Evolutionary conservation across 352 stramenopile species (phyloP).

Genomic region (Pythium sukuiense): DNA sequence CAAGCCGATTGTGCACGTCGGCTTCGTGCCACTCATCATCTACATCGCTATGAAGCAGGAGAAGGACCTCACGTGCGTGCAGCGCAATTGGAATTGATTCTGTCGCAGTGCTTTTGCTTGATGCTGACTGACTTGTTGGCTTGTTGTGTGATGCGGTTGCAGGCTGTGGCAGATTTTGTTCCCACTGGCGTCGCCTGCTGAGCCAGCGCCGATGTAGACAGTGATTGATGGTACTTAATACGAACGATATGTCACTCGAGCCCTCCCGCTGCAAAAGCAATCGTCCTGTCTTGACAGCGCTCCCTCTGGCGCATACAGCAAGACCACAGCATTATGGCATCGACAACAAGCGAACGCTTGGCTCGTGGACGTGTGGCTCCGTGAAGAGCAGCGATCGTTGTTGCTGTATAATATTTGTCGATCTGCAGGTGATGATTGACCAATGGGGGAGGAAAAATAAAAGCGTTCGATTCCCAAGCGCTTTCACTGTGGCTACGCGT

Average conservation of each 20-base stretch:
- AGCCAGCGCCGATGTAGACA: conserved; percentile 45
- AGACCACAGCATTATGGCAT: too few relatives aligned
- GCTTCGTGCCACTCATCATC: conserved; percentile 80
- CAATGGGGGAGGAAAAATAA: background rate
- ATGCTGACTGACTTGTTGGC: background rate
- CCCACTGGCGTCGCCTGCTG: conserved; percentile 63
- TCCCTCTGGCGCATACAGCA: too few relatives aligned
- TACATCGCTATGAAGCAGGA: conserved; percentile 83
- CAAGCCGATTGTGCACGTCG: conserved; percentile 83
- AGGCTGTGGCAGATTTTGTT: conserved; percentile 77
- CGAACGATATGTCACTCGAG: background rate
- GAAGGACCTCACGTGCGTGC: conserved; percentile 61
- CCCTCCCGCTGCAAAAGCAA: background rate
- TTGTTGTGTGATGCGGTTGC: conserved; percentile 1
- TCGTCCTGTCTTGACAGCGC: too few relatives aligned
- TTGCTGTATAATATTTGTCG: too few relatives aligned
- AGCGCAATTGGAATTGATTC: background rate
- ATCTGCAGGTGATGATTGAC: background rate
- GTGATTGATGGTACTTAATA: background rate
- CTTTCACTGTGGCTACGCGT: background rate
- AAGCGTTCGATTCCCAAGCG: background rate
- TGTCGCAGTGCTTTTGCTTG: background rate
- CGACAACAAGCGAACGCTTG: too few relatives aligned
- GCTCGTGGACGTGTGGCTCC: too few relatives aligned
- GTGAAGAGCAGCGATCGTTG: too few relatives aligned